A percentile compares a stretch with the other conserved stretches of the same genome.
Conservation (phyloP, 106 monocot genomes). For the Phalaenopsis aphrodite region DNA sequence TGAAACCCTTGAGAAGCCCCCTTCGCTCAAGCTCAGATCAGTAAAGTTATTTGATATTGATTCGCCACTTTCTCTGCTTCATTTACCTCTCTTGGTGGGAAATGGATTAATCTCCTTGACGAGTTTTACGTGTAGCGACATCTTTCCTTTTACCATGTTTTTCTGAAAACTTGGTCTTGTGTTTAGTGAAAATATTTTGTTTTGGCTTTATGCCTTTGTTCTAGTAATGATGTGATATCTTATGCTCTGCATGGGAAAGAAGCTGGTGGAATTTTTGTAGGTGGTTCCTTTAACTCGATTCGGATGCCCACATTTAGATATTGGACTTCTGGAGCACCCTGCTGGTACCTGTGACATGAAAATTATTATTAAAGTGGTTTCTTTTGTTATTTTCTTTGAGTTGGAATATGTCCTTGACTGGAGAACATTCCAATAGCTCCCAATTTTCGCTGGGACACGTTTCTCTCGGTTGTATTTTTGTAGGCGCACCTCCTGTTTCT, state of each 20-base stretch:
- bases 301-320: slow-evolving; percentile 1
- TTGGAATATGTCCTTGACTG: neutral
- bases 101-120: neutral
- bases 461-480: neutral
- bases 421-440: neutral
- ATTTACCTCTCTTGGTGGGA: neutral
- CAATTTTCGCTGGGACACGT: neutral
- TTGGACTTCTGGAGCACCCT: neutral
- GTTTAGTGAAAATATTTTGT: neutral
- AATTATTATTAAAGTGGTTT: neutral
- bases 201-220: neutral
- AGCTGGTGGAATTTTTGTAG: neutral
- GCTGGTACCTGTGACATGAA: neutral
- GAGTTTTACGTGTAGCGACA: neutral
- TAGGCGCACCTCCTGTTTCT: neutral
- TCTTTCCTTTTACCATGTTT: neutral
- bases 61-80: neutral
- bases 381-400: neutral
- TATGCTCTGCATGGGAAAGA: neutral
- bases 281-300: neutral
- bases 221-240: neutral
- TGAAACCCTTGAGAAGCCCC: neutral
- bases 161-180: neutral
- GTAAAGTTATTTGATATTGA: neutral
- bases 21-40: neutral